A percentile compares a stretch with the other conserved stretches of the same genome.
Evolutionary conservation across 1,284 basidiomycete genomes (phyloP).

Genomic region (Takashimella koratensis): DNA sequence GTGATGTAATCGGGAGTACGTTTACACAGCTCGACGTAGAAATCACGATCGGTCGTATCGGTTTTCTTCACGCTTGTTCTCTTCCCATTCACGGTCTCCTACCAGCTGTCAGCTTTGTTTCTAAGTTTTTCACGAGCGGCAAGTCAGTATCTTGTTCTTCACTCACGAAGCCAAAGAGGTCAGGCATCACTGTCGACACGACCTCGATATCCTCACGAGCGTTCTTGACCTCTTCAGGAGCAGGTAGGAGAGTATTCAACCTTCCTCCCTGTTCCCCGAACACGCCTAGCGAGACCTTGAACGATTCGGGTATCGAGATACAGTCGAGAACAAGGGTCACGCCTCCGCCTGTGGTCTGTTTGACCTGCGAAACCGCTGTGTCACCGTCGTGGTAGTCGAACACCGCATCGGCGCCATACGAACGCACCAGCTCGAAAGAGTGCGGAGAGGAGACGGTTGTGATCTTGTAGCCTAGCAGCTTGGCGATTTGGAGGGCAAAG

Average conservation of each 20-base stretch:
- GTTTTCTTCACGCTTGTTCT: too few relatives aligned
- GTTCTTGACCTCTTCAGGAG: conserved; percentile 15
- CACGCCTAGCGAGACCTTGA: conserved; percentile 24
- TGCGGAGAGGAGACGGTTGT: conserved; percentile 49
- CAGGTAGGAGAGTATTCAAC: conserved; percentile 30
- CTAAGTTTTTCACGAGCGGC: not conserved
- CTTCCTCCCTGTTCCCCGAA: conserved; percentile 25
- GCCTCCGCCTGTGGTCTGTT: conserved; percentile 33
- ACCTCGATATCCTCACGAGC: conserved; percentile 27
- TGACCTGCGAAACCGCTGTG: conserved; percentile 22
- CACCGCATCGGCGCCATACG: conserved; percentile 51
- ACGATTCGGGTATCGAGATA: conserved; percentile 32
- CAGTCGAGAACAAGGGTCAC: conserved; percentile 33
- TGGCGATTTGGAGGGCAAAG: conserved; percentile 52
- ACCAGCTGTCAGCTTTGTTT: too few relatives aligned
- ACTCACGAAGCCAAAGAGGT: conserved; percentile 25
- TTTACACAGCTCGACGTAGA: conserved; percentile 21
- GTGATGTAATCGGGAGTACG: conserved; percentile 22
- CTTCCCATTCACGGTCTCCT: too few relatives aligned
- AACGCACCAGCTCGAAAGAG: conserved; percentile 49
- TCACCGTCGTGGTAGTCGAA: conserved; percentile 30
- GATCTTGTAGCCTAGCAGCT: conserved; percentile 51
- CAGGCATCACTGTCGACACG: conserved; percentile 35
- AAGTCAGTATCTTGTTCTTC: conserved; percentile 2
- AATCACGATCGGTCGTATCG: conserved; percentile 24